Evolutionary conservation across 768 basidiomycete genomes (phyloP), one percentile per base, ranked within the genome.

Genomic region (Lyophyllum semitale): DNA sequence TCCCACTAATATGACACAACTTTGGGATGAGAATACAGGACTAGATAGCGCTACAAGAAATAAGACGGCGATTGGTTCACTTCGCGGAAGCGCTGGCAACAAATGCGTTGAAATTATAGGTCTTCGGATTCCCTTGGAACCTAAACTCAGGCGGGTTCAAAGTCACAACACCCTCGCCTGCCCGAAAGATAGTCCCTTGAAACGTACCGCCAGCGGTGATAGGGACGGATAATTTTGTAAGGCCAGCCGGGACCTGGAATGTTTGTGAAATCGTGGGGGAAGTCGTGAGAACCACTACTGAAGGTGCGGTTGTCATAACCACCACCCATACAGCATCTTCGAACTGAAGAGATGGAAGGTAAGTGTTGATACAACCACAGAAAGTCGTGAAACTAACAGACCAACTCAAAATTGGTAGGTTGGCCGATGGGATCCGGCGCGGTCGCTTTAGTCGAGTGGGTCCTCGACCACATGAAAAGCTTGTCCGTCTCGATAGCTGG

Each of bases 71-170:
- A 8, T 5, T 38, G n/a, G n/a, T n/a, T n/a, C n/a, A 4, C 13
- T 18, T 20, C 17, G 69, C 69, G 30, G 56, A 68, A 18, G 71
- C 70, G 41, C 71, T 68, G 22, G 73, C 76, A n/a, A 88, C 88
- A 51, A 84, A 84, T 12, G 79, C 85, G 58, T 91, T 91, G 68
- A 80, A 92, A 65, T 91, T 91, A 67, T 90, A 92, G 22, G 67
- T 71, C 38, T 72, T 15, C 4, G 89, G 87, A 15, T 67, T 72
- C 9, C 75, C 74, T 46, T 78, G 72, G 68, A 88, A 89, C 23
- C 62, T 70, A 63, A 89, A 89, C 33, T 72, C 72, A 1, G 60
- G 56, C 0, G 88, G 78, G 13, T 72, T 65, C 55, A 87, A 71
- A 49, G 78, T 66, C 35, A 87, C 71, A 18, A 85, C 58, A 4